phyloP scores from a whole-genome alignment of 345 rosid species.

The Draba incana region DNA sequence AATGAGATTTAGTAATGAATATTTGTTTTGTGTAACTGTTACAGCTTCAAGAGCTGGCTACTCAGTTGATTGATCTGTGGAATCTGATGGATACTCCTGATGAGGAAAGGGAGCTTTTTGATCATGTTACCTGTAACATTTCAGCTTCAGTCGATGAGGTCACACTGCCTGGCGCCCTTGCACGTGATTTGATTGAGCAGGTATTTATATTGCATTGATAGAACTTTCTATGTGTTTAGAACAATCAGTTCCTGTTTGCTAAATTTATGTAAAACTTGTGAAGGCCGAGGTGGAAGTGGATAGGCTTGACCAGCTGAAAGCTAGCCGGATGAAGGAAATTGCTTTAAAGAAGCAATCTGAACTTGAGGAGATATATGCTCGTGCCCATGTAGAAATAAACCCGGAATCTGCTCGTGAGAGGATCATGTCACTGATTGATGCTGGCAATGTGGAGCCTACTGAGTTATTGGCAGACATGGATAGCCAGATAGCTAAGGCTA shows the following conservation, averaged over 20 bases:
- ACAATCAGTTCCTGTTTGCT: slow-evolving; percentile 32
- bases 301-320: slow-evolving; percentile 92
- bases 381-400: slow-evolving; percentile 80
- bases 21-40: not conserved
- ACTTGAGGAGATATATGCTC: slow-evolving; percentile 87
- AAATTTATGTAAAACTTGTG: slow-evolving; percentile 18
- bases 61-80: slow-evolving; percentile 90
- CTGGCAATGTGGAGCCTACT: slow-evolving; percentile 87
- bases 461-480: slow-evolving; percentile 96
- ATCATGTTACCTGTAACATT: slow-evolving; percentile 87
- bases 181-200: slow-evolving; percentile 91
- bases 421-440: slow-evolving; percentile 79
- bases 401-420: slow-evolving; percentile 88
- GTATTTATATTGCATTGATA: slow-evolving; percentile 42
- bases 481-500: slow-evolving; percentile 83
- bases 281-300: slow-evolving; percentile 97
- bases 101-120: slow-evolving; percentile 84
- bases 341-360: slow-evolving; percentile 92
- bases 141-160: slow-evolving; percentile 91
- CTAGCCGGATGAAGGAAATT: slow-evolving; percentile 97
- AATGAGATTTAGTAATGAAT: not conserved
- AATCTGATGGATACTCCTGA: slow-evolving; percentile 93
- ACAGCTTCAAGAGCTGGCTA: slow-evolving; percentile 96
- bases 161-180: slow-evolving; percentile 83
- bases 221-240: not conserved